Conservation (phyloP, 768 basidiomycete genomes). For the Sutorius australiensis region DNA sequence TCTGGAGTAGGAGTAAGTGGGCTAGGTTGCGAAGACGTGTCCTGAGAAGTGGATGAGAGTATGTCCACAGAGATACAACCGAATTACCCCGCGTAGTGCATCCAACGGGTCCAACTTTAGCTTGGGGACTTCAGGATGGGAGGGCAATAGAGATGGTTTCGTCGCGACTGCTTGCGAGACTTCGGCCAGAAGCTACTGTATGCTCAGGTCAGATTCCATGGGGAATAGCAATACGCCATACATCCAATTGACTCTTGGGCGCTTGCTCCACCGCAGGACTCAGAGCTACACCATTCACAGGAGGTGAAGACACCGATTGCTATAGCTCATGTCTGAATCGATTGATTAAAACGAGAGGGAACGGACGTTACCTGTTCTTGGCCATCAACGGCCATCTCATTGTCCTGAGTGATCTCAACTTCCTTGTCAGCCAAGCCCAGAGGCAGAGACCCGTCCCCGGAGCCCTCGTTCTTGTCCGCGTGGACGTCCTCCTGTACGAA, state of each 20-base stretch:
- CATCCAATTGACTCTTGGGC: constrained; percentile 27
- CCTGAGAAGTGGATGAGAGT: constrained; percentile 12
- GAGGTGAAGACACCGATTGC: constrained; percentile 1
- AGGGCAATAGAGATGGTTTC: constrained; percentile 25
- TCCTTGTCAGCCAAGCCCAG: constrained; percentile 3
- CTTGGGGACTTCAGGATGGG: constrained; percentile 21
- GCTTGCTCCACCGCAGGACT: constrained; percentile 14
- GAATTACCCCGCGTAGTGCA: constrained; percentile 10
- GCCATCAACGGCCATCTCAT: constrained; percentile 15
- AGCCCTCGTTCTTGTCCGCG: background rate
- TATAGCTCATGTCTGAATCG: constrained; percentile 3
- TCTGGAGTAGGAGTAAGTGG: constrained; percentile 20
- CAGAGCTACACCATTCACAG: background rate
- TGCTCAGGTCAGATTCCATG: constrained; percentile 18
- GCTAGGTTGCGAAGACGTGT: constrained; percentile 15
- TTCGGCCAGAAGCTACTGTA: constrained; percentile 24
- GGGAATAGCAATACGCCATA: constrained; percentile 16
- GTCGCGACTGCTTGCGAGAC: constrained; percentile 31
- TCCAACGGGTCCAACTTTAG: constrained; percentile 13
- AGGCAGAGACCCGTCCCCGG: background rate
- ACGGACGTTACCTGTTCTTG: constrained; percentile 21
- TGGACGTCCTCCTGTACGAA: background rate
- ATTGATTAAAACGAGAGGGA: background rate
- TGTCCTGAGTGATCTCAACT: background rate
- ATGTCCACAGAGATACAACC: background rate